Evolutionary conservation across 73 alveolate genomes (phyloP).

Genomic region (Breviolum minutum): DNA sequence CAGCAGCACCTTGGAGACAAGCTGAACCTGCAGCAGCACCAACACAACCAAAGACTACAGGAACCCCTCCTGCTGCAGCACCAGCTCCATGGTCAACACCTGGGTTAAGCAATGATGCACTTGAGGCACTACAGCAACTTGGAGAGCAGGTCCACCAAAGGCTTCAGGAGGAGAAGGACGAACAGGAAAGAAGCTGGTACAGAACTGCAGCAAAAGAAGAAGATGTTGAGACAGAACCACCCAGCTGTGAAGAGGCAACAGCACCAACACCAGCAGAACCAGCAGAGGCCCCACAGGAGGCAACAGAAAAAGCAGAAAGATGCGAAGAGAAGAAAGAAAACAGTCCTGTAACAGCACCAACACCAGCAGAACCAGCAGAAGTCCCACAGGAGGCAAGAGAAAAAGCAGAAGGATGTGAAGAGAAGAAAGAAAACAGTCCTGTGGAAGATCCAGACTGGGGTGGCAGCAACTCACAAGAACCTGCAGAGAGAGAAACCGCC

Average conservation of each 20-base stretch:
- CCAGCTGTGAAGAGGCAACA: not conserved
- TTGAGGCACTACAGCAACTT: not conserved
- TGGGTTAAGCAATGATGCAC: not conserved
- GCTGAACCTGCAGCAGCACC: not conserved
- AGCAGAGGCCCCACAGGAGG: too few relatives aligned
- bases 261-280: too few relatives aligned
- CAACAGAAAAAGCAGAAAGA: too few relatives aligned
- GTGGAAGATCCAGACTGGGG: too few relatives aligned
- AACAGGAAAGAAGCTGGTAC: not conserved
- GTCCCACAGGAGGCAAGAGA: too few relatives aligned
- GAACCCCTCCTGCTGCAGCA: not conserved
- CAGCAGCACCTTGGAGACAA: not conserved
- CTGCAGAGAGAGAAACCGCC: too few relatives aligned
- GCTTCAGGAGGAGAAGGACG: not conserved
- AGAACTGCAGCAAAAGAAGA: not conserved
- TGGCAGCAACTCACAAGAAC: too few relatives aligned
- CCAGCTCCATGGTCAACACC: not conserved
- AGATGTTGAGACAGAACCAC: not conserved
- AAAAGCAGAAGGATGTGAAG: too few relatives aligned
- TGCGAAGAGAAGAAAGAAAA: too few relatives aligned
- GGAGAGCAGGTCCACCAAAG: not conserved
- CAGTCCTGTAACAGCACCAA: too few relatives aligned
- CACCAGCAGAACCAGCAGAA: not conserved
- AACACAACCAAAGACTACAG: not conserved
- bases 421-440: too few relatives aligned